A percentile compares a stretch with the other conserved stretches of the same genome.
These are phyloP conservation scores for Rutstroemia sp. DNA, from an alignment of 2,329 filamentous ascomycete genomes.

Conservation along the genomic window DNA sequence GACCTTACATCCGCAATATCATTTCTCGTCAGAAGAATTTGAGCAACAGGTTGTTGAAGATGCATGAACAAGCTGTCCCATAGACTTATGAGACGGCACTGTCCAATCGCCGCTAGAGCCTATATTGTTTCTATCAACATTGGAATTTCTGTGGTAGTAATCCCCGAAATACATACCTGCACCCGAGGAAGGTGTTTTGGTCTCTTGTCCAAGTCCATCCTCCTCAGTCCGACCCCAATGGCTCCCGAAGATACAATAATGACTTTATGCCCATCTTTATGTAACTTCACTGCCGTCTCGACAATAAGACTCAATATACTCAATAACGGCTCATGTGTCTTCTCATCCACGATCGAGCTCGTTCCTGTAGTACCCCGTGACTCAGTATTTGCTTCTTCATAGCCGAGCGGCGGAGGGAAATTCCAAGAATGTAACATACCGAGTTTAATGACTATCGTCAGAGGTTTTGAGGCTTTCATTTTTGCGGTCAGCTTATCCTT, in stretches of 20 bases:
- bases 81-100: slow-evolving; percentile 88
- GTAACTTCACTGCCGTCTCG: slow-evolving; percentile 81
- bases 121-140: slow-evolving; percentile 27
- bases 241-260: slow-evolving; percentile 96
- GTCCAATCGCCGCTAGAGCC: slow-evolving; percentile 90
- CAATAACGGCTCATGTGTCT: slow-evolving; percentile 85
- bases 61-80: slow-evolving; percentile 93
- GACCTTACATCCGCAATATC: slow-evolving; percentile 82
- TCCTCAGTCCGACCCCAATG: slow-evolving; percentile 84
- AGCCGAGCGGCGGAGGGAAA: background rate
- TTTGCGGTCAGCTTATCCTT: slow-evolving; percentile 12
- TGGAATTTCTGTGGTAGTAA: background rate
- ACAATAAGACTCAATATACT: slow-evolving; percentile 89
- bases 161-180: slow-evolving; percentile 47
- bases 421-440: slow-evolving; percentile 34
- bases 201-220: slow-evolving; percentile 80
- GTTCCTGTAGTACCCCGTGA: slow-evolving; percentile 56
- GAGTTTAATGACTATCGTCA: slow-evolving; percentile 63
- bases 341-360: slow-evolving; percentile 97
- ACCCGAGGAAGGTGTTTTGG: slow-evolving; percentile 87
- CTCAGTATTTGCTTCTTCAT: background rate
- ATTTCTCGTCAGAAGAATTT: slow-evolving; percentile 88
- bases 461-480: slow-evolving; percentile 46
- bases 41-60: slow-evolving; percentile 82
- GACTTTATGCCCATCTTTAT: slow-evolving; percentile 86